Evolutionary conservation across 139 green algal genomes (phyloP).

Genomic region (Closterium sp.): DNA sequence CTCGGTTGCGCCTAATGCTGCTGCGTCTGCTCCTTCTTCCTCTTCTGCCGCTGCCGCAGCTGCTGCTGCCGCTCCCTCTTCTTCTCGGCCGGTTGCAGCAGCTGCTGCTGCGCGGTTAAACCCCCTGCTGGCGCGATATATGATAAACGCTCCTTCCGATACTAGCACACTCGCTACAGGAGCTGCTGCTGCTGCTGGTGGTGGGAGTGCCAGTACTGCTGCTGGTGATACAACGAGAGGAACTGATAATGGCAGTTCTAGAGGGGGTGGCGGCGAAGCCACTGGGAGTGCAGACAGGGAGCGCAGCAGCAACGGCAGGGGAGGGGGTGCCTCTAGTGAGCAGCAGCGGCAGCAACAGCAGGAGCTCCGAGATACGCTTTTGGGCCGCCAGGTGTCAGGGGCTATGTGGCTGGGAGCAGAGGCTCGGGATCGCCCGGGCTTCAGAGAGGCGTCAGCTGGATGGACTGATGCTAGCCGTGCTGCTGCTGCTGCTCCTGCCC

Average conservation of each 20-base stretch:
- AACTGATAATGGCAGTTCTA: too few relatives aligned
- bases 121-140: background rate
- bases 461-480: background rate
- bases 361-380: background rate
- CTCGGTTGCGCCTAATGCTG: background rate
- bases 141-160: background rate
- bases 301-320: background rate
- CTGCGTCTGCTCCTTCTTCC: background rate
- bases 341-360: background rate
- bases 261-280: too few relatives aligned
- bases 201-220: background rate
- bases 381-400: background rate
- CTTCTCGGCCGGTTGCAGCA: background rate
- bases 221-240: background rate
- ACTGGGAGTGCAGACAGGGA: background rate
- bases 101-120: background rate
- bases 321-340: too few relatives aligned
- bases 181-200: background rate
- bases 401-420: background rate
- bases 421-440: background rate
- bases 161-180: background rate
- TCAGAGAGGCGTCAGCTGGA: background rate
- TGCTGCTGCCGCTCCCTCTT: background rate
- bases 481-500: background rate
- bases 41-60: background rate